Conservation (phyloP, 2,329 filamentous ascomycete species). For the Neopestalotiopsis rosae region DNA sequence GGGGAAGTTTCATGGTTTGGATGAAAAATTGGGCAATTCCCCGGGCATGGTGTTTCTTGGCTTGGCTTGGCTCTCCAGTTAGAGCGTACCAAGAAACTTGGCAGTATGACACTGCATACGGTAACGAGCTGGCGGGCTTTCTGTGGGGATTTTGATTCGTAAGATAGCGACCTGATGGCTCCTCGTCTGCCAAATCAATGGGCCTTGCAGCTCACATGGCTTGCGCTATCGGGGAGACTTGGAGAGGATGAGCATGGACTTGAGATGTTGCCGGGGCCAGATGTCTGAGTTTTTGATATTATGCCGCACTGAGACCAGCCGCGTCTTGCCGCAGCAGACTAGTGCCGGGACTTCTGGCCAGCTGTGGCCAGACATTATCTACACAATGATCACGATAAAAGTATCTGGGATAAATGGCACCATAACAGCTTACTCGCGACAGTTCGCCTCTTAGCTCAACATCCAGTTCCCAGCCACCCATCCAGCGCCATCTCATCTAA, state of each 20-base stretch:
- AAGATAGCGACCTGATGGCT: background rate
- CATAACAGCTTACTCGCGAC: too few relatives aligned
- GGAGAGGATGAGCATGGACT: background rate
- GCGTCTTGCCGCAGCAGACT: background rate
- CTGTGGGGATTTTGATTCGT: conserved; percentile 4
- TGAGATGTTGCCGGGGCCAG: background rate
- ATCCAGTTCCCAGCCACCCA: too few relatives aligned
- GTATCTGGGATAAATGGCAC: too few relatives aligned
- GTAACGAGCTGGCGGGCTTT: background rate
- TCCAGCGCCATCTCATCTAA: too few relatives aligned
- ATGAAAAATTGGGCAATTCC: background rate
- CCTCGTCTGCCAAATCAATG: background rate
- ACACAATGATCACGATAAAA: too few relatives aligned
- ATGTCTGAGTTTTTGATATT: conserved; percentile 1
- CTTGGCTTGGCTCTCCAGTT: conserved; percentile 11
- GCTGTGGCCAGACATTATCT: too few relatives aligned
- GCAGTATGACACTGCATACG: conserved; percentile 11
- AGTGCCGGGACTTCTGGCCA: too few relatives aligned
- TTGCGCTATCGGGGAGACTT: background rate
- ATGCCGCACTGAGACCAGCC: background rate
- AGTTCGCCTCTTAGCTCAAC: too few relatives aligned
- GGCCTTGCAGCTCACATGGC: conserved; percentile 7
- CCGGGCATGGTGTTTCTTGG: conserved; percentile 10
- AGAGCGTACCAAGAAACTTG: conserved; percentile 10
- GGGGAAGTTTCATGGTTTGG: conserved; percentile 2